Conservation (phyloP, 1,284 basidiomycete genomes). For the Cutaneotrichosporon sp. region DNA sequence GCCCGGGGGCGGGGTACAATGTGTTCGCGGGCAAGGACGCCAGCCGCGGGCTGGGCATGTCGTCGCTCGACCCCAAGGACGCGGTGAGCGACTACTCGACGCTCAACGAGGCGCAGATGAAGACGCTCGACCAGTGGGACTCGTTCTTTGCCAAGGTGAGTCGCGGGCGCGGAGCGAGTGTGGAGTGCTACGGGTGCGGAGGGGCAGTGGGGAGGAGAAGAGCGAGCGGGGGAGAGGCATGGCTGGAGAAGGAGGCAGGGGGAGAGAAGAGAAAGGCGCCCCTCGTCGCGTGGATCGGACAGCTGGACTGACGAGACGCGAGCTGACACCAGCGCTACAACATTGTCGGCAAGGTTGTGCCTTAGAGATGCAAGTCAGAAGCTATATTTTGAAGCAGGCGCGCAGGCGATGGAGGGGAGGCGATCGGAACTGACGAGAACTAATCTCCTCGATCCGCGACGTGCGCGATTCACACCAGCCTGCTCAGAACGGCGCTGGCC, state of each 20-base stretch:
- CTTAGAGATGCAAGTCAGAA: slow-evolving; percentile 32
- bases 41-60: slow-evolving; percentile 71
- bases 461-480: too few species aligned
- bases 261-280: too few species aligned
- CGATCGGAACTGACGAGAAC: neutral
- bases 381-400: neutral
- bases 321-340: slow-evolving; percentile 66
- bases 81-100: slow-evolving; percentile 84
- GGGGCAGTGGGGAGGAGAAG: neutral
- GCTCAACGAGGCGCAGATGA: slow-evolving; percentile 72
- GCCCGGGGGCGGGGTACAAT: slow-evolving; percentile 54
- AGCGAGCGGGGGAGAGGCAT: neutral
- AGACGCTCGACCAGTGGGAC: slow-evolving; percentile 90
- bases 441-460: too few species aligned
- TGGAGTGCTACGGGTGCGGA: too few species aligned
- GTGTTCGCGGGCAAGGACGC: slow-evolving; percentile 83
- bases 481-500: too few species aligned
- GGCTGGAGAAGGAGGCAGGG: neutral
- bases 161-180: too few species aligned
- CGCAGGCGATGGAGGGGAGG: too few species aligned
- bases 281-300: too few species aligned
- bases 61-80: slow-evolving; percentile 82
- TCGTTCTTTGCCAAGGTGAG: slow-evolving; percentile 67
- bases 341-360: slow-evolving; percentile 68
- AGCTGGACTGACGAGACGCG: too few species aligned